Evolutionary conservation across 352 stramenopile genomes (phyloP).

Genomic region (Phytopythium helicoides): DNA sequence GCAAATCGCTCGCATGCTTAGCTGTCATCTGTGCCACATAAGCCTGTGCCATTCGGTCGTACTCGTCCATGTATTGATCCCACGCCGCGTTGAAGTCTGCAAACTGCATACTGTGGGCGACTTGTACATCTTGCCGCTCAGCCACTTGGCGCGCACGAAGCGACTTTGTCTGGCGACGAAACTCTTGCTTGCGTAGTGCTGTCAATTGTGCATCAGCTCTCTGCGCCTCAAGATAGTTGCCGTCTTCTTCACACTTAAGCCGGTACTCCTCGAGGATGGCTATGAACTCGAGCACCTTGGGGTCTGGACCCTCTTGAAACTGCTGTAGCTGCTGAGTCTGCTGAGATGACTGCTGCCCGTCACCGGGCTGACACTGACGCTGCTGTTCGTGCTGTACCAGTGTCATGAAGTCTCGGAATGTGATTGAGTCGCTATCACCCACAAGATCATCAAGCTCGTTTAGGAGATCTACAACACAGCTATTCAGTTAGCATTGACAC

Average conservation of each 20-base stretch:
- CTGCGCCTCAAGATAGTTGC: slow-evolving; percentile 93
- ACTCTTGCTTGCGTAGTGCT: slow-evolving; percentile 89
- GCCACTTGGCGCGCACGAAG: slow-evolving; percentile 89
- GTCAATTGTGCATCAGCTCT: slow-evolving; percentile 87
- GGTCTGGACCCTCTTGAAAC: slow-evolving; percentile 64
- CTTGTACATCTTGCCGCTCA: slow-evolving; percentile 93
- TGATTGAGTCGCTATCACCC: slow-evolving; percentile 48
- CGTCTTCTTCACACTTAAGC: slow-evolving; percentile 92
- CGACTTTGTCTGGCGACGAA: slow-evolving; percentile 90
- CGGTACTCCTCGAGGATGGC: slow-evolving; percentile 93
- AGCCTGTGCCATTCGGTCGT: slow-evolving; percentile 92
- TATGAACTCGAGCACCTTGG: slow-evolving; percentile 94
- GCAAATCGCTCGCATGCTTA: slow-evolving; percentile 84
- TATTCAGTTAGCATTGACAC: neutral
- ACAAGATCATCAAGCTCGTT: slow-evolving; percentile 65
- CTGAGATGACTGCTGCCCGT: neutral
- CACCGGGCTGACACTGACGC: slow-evolving; percentile 19
- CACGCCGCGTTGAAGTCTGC: slow-evolving; percentile 93
- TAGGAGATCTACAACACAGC: slow-evolving; percentile 41
- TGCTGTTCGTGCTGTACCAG: slow-evolving; percentile 43
- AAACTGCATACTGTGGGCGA: slow-evolving; percentile 95
- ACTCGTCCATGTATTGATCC: slow-evolving; percentile 96
- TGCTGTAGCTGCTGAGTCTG: slow-evolving; percentile 23
- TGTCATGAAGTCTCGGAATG: slow-evolving; percentile 63
- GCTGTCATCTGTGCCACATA: slow-evolving; percentile 95